Base-by-base conservation (phyloP, 768 basidiomycete genomes). In the Leccinellum luteum region DNA sequence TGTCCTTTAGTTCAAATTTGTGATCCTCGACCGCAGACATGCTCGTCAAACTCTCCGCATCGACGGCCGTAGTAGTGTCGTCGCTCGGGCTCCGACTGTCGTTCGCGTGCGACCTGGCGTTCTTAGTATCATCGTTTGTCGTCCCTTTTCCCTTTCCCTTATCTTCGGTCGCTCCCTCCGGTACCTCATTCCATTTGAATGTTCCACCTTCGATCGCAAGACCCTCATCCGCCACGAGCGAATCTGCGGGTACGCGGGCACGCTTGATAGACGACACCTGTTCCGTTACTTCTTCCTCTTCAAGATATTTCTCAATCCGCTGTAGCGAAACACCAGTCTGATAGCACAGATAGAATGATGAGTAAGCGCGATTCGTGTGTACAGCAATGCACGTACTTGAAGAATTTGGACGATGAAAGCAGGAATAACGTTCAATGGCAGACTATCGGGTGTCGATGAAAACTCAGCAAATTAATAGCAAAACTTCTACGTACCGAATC, bases 401-500 rank as follows among this genome's bases (percentile, higher is more conserved):
- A 94, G 78, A 23, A 94, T 76, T 49, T 90, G 85, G 8, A 94
- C 87, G 48, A 90, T 83, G 79, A 84, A 93, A 8, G 83, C 76
- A 0, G 93, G 93, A 49, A 96, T 85, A 28, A 90, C 80, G 63
- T 90, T 90, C 48, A 94, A 74, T 0, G 93, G 92, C 19, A 77
- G 69, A 31, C 87, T 85, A 52, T 45, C 15, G 1, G 5, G 47
- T 17, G 34, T 44, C 6, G 19, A 45, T 55, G n/a, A 51, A 25
- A 50, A 47, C 38, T 21, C 5, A 28, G 43, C 28, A 2, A 1
- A 59, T 34, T n/a, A 7, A 14, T 43, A 45, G 25, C 31, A 38
- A 43, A 58, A 32, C 3, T 55, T 34, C 7, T 1, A 19, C 60
- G 59, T 74, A 85, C 81, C 85, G 81, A 64, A 97, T 79, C 94